Conservation (phyloP, 148 eudicot species). For the Polygonum maritimum region DNA sequence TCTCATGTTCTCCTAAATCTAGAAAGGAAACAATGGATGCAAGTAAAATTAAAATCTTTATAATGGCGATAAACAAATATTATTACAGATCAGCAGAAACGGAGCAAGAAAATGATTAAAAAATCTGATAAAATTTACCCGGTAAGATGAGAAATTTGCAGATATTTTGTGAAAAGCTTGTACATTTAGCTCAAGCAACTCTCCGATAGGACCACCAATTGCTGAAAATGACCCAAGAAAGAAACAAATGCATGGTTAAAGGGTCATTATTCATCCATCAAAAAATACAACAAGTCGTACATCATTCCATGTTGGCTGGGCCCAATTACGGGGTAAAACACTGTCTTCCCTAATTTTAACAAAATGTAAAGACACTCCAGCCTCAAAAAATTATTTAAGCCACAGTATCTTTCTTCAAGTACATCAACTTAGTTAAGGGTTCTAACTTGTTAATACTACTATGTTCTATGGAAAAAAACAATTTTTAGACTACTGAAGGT, state of each 20-base stretch:
- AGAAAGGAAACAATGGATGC: background rate
- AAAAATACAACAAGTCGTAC: background rate
- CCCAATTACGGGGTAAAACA: background rate
- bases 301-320: background rate
- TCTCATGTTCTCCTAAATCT: background rate
- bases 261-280: background rate
- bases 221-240: constrained; percentile 41
- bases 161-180: constrained; percentile 72
- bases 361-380: background rate
- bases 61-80: too few relatives aligned
- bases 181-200: constrained; percentile 85
- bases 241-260: background rate
- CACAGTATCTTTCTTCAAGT: background rate
- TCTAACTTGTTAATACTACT: background rate
- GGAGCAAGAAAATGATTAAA: background rate
- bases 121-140: constrained; percentile 31
- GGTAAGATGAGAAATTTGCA: constrained; percentile 56
- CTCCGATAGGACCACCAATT: constrained; percentile 79
- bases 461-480: background rate
- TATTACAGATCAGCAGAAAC: background rate
- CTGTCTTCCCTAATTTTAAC: background rate
- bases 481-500: too few relatives aligned
- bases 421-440: background rate
- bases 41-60: background rate
- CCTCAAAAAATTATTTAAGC: background rate